Evolutionary conservation across 192 early-diverging fungal species (phyloP).

Genomic region (Backusella tuberculispora): DNA sequence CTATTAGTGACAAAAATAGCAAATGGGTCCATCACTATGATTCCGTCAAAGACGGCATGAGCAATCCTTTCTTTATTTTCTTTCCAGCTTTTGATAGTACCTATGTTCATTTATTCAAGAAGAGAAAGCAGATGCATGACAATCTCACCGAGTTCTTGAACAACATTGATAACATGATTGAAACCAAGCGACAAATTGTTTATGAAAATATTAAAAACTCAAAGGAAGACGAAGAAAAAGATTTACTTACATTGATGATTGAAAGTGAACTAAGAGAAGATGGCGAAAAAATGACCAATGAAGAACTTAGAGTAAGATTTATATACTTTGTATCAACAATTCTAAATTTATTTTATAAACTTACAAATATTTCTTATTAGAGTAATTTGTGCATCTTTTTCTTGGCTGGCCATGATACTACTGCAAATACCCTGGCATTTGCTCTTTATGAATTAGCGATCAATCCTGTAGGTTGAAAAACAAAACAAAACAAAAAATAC

Average conservation of each 20-base stretch:
- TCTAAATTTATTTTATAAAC: too few relatives aligned
- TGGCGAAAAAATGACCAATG: background rate
- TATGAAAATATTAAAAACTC: background rate
- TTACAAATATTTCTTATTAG: background rate
- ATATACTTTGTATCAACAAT: background rate
- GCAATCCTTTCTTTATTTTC: constrained; percentile 12
- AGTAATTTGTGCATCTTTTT: constrained; percentile 24
- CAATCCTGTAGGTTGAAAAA: constrained; percentile 18
- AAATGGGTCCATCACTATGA: constrained; percentile 32
- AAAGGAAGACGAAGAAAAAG: constrained; percentile 27
- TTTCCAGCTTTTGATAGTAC: constrained; percentile 32
- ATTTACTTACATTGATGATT: constrained; percentile 41
- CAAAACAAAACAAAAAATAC: background rate
- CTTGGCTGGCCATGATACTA: constrained; percentile 31
- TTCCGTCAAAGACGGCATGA: constrained; percentile 7
- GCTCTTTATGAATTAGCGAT: constrained; percentile 23
- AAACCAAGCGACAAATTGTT: constrained; percentile 1
- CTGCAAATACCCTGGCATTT: constrained; percentile 16
- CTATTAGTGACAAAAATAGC: constrained; percentile 14
- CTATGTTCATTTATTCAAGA: constrained; percentile 10
- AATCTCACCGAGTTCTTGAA: constrained; percentile 19
- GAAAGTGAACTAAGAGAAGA: constrained; percentile 28
- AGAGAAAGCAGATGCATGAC: constrained; percentile 19
- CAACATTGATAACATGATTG: constrained; percentile 25
- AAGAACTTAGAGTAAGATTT: constrained; percentile 33